Evolutionary conservation across 768 basidiomycete genomes (phyloP), one percentile per base, ranked within the genome.

Genomic region (Plicaturopsis crispa): DNA sequence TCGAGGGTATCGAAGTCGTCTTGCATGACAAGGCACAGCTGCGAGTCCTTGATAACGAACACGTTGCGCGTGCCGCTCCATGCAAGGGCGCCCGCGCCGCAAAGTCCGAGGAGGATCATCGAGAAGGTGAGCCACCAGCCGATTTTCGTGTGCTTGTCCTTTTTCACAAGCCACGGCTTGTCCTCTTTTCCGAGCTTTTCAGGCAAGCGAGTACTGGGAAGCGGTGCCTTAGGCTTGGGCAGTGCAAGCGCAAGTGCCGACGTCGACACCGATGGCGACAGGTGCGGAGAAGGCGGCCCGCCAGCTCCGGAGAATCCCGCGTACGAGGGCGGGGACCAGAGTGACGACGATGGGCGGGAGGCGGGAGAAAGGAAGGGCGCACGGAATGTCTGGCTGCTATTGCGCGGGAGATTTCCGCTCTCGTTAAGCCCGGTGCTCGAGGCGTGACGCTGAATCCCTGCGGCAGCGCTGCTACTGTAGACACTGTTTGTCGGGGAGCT

Each of bases 361-460:
- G 80, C 70, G 0, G 83, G 84, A 3, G 79, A 72, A 38, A 84
- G 72, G 61, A 84, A 84, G 1, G 83, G 79, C 0, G 73, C 62
- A 18, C 83, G 74, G 63, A 86, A 84, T 11, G 67, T 70, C 26
- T 67, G 70, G 1, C 65, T 58, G 16, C 63, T 69, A 38, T 55
- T 52, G 20, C 50, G 21, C 74, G 55, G 11, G 75, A 73, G 35
- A 72, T 44, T 4, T 35, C 8, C n/a, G n/a, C 41, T 37, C 14
- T 39, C 19, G 39, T 45, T 30, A 13, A 51, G 24, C 12, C 41
- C 38, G 16, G 47, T 41, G 31, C 41, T 45, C 18, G 41, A 28
- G 39, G 33, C 11, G 39, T 19, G 10, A 46, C 16, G 38, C 36
- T 44, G 55, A 55, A 63, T 66, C 44, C 51, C 60, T 3, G 63